phyloP scores from a whole-genome alignment of 345 rosid genomes.

The Arabis hirsuta region DNA sequence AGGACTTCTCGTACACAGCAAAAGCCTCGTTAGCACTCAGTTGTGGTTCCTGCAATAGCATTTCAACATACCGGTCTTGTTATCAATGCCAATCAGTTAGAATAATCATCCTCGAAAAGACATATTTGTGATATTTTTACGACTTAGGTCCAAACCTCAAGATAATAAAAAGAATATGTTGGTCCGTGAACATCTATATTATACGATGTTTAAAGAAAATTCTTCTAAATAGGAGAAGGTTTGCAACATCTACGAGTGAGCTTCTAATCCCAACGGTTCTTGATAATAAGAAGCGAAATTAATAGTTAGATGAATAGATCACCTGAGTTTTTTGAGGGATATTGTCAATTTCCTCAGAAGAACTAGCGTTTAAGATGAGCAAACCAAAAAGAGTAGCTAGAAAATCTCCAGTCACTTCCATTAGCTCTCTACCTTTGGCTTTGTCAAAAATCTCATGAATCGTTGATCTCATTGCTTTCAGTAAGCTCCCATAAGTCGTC shows the following conservation, averaged over 20 bases:
- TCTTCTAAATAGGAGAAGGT: no score
- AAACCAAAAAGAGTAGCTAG: constrained; percentile 64
- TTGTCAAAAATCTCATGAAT: constrained; percentile 50
- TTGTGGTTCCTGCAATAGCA: constrained; percentile 82
- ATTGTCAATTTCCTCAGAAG: constrained; percentile 25
- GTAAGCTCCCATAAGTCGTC: constrained; percentile 66
- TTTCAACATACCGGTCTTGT: constrained; percentile 5
- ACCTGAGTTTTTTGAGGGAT: constrained; percentile 38
- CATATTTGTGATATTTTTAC: no score
- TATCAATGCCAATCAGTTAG: constrained; percentile 24
- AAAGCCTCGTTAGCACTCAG: constrained; percentile 66
- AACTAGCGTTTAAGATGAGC: constrained; percentile 55
- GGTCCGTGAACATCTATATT: no score
- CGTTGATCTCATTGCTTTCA: constrained; percentile 78
- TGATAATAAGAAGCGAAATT: no score
- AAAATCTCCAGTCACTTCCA: constrained; percentile 43
- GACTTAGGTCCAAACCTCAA: no score
- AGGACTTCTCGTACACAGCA: constrained; percentile 66
- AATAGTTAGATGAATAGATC: constrained; percentile 39
- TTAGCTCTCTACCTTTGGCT: constrained; percentile 42
- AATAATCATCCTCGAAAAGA: not conserved
- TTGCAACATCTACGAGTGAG: not conserved
- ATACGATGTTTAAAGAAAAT: no score
- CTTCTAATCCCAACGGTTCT: not conserved
- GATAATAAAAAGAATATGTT: no score